phyloP scores from a whole-genome alignment of 306 rosid genomes.

The Cicer cuneatum region DNA sequence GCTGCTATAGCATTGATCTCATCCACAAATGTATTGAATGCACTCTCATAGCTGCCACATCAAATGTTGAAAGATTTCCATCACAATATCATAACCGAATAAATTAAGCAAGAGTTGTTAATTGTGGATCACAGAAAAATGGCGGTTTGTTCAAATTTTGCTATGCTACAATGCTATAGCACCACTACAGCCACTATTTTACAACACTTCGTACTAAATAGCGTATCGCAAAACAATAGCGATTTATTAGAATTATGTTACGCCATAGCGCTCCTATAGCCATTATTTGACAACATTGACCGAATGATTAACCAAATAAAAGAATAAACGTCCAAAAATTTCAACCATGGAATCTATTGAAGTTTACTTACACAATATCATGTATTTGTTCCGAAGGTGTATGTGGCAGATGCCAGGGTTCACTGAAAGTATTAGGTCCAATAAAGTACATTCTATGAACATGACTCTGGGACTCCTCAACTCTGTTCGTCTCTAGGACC shows the following conservation, averaged over 20 bases:
- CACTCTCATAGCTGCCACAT: constrained; percentile 82
- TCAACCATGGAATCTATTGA: constrained; percentile 34
- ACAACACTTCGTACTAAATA: too few species aligned
- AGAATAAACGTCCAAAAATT: not conserved
- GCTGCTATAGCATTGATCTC: constrained; percentile 91
- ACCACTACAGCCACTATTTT: too few species aligned
- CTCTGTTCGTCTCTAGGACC: constrained; percentile 99
- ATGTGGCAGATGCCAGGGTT: constrained; percentile 97
- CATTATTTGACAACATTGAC: too few species aligned
- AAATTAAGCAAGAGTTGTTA: not conserved
- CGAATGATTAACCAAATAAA: not conserved
- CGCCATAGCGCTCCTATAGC: too few species aligned
- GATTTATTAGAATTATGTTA: too few species aligned
- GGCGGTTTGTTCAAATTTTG: too few species aligned
- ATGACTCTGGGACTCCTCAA: constrained; percentile 96
- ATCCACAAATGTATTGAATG: constrained; percentile 89
- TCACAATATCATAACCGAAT: constrained; percentile 41
- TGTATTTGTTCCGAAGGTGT: constrained; percentile 88
- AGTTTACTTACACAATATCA: constrained; percentile 87
- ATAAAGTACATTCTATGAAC: constrained; percentile 96
- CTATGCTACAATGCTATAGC: too few species aligned
- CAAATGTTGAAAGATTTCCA: constrained; percentile 40
- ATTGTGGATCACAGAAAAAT: too few species aligned
- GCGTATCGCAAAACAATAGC: too few species aligned
- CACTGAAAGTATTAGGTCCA: constrained; percentile 97